Evolutionary conservation across 345 rosid genomes (phyloP), one percentile per base, ranked within the genome.

Genomic region (Arabidopsis arenosa): DNA sequence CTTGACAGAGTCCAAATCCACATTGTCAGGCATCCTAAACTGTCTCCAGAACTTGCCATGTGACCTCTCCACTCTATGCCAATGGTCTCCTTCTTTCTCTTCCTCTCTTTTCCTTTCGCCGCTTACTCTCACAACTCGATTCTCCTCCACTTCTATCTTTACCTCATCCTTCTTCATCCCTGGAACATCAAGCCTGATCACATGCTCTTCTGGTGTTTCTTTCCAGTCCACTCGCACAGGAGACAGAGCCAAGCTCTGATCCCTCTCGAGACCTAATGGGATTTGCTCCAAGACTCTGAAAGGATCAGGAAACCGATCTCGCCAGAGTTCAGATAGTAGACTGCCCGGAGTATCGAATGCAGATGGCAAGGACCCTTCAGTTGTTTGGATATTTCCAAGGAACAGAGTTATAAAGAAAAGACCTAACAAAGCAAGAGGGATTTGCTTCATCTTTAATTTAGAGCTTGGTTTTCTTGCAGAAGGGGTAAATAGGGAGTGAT

Each of bases 21-120:
- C 97, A 43, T 93, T 87, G 8, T 87, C 92, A 2, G 96, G 98
- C 78, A 91, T 51, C 72, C 78, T 84, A 5, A 93, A 88, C 78
- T 82, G 93, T 76, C 97, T 88, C 93, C 88, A 91, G 82, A 93
- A 93, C 65, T 87, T 89, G 14, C 97, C 97, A 54, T 81, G 77
- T 3, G 86, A 88, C 54, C 95, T 81, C 88, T 93, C 98, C 40
- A 84, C 82, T 39, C 93, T 79, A 64, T 93, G 98, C 96, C 96
- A 93, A 8, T 86, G 94, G 32, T 93, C 90, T 8, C 83, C 92
- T 57, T 88, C 84, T 66, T 77, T 77, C 84, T 86, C 92, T 36
- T 83, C 90, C 45, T 93, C 93, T 52, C 64, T 70, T 70, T 84
- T 90, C 86, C 90, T 90, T 85, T 90, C 97, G 0, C 95, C 97